Conservation (phyloP, 169 alveolate species). For the Plasmodium yoelii region DNA sequence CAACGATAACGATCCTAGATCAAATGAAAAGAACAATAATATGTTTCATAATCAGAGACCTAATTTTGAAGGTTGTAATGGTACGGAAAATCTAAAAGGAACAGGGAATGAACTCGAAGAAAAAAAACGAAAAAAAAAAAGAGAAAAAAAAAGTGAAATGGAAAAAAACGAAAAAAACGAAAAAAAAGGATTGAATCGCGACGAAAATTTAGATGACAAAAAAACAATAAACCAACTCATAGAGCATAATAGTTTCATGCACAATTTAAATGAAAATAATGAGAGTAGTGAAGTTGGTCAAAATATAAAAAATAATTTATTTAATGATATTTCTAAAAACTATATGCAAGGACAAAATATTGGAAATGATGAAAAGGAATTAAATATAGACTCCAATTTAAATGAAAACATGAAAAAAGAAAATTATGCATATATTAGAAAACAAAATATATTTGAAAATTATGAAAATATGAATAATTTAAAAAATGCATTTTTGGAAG, state of each 20-base stretch:
- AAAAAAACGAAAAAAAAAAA: conserved; percentile 62
- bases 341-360: background rate
- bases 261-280: background rate
- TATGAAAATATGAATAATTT: conserved; percentile 27
- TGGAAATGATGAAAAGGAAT: conserved; percentile 1
- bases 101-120: conserved; percentile 34
- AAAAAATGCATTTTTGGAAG: conserved; percentile 16
- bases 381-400: conserved; percentile 4
- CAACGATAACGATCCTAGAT: background rate
- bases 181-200: background rate
- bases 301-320: background rate
- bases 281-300: background rate
- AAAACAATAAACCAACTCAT: background rate
- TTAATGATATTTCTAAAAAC: background rate
- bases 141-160: conserved; percentile 13
- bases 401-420: conserved; percentile 22
- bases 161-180: conserved; percentile 21
- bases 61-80: conserved; percentile 5
- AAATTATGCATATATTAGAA: conserved; percentile 6
- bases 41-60: background rate
- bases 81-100: conserved; percentile 13
- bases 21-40: conserved; percentile 2
- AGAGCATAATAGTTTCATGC: background rate
- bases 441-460: background rate
- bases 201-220: conserved; percentile 2